phyloP scores from a whole-genome alignment of 2,329 filamentous ascomycete species.

The Diaporthe helianthi region DNA sequence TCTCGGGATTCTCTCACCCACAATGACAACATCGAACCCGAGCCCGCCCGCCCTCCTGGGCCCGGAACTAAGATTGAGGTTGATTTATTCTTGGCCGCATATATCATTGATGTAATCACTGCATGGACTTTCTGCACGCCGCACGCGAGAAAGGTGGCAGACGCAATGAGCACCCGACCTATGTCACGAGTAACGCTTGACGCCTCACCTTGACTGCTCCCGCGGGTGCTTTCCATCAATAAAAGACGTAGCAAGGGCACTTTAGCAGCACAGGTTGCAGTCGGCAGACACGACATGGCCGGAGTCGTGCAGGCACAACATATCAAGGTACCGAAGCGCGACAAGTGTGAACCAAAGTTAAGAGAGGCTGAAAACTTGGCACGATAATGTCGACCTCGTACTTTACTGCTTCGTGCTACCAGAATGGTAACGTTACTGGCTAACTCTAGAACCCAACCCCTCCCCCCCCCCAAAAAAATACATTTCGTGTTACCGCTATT shows the following conservation, averaged over 20 bases:
- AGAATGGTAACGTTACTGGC: not conserved
- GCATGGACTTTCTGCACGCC: no score
- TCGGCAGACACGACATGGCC: not conserved
- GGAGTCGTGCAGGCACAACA: not conserved
- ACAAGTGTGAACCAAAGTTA: not conserved
- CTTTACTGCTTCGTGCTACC: not conserved
- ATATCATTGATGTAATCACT: no score
- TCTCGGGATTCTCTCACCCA: slow-evolving; percentile 1
- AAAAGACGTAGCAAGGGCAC: not conserved
- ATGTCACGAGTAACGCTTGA: not conserved
- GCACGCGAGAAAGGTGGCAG: not conserved
- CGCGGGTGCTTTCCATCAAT: no score
- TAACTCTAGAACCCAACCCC: not conserved
- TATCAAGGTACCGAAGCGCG: not conserved
- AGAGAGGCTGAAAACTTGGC: not conserved
- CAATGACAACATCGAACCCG: not conserved
- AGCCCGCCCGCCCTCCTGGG: not conserved
- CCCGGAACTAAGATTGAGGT: not conserved
- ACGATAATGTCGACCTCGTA: not conserved
- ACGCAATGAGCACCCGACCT: not conserved
- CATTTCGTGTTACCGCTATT: not conserved
- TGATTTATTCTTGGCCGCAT: slow-evolving; percentile 14
- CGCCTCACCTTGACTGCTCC: no score
- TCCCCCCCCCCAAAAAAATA: no score
- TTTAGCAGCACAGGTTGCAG: not conserved